Percentiles rank a stretch among this genome's conserved stretches.
Conservation (phyloP, 805 yeast species). For the Nakazawaea peltata region DNA sequence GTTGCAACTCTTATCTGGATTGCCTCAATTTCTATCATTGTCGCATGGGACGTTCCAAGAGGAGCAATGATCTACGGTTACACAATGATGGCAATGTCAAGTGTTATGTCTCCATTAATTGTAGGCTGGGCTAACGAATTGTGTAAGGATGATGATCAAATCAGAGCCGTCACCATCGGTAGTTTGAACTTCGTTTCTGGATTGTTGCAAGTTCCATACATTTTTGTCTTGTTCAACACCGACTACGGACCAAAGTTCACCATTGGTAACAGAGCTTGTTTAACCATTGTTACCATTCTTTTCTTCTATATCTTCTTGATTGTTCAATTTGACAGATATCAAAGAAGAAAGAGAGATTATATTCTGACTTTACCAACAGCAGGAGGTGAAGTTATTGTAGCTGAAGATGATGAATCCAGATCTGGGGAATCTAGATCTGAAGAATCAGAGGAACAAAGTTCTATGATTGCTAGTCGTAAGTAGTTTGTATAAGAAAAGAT, state of each 20-base stretch:
- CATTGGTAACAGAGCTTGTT: not conserved
- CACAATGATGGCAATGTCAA: slow-evolving; percentile 43
- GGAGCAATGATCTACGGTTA: slow-evolving; percentile 60
- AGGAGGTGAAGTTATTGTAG: not conserved
- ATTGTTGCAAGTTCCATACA: not conserved
- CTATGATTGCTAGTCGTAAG: too few relatives aligned
- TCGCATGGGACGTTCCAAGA: slow-evolving; percentile 50
- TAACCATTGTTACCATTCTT: not conserved
- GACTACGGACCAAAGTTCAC: slow-evolving; percentile 1
- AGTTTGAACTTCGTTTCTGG: slow-evolving; percentile 32
- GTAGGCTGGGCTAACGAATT: slow-evolving; percentile 53
- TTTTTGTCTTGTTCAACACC: not conserved
- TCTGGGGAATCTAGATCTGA: too few relatives aligned
- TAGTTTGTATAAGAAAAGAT: too few relatives aligned
- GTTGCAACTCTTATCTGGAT: slow-evolving; percentile 48
- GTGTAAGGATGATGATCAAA: slow-evolving; percentile 47
- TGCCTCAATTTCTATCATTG: slow-evolving; percentile 44
- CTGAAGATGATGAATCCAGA: not conserved
- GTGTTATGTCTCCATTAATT: slow-evolving; percentile 57
- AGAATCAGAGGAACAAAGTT: too few relatives aligned
- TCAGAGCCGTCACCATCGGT: slow-evolving; percentile 48
- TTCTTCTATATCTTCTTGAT: not conserved
- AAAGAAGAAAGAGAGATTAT: slow-evolving; percentile 1
- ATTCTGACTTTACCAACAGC: not conserved
- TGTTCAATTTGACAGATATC: slow-evolving; percentile 1